phyloP scores from a whole-genome alignment of 1,139 yeast genomes.

The Candida sojae region DNA sequence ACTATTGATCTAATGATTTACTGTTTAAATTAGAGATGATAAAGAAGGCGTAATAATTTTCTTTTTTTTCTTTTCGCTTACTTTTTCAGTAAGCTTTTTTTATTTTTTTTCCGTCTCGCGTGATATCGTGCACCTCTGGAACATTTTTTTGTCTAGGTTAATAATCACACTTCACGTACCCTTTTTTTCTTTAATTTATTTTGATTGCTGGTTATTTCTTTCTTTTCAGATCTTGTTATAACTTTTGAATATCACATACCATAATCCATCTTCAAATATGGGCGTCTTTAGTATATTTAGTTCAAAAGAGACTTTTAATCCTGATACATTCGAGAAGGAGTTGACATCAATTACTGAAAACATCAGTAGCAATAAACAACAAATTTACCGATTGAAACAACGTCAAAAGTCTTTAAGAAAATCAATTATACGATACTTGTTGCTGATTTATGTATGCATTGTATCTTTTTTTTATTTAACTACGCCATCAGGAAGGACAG shows the following conservation, averaged over 20 bases:
- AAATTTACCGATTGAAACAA: slow-evolving; percentile 17
- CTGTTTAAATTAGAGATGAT: too few relatives aligned
- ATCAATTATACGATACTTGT: slow-evolving; percentile 25
- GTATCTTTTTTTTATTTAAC: slow-evolving; percentile 27
- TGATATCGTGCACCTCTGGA: too few relatives aligned
- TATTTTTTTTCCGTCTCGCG: too few relatives aligned
- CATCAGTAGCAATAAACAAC: slow-evolving; percentile 28
- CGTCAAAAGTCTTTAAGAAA: slow-evolving; percentile 14
- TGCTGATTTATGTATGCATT: slow-evolving; percentile 32
- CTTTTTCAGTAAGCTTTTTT: too few relatives aligned
- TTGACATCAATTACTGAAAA: slow-evolving; percentile 43
- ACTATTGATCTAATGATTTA: not conserved
- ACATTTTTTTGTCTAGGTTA: not conserved
- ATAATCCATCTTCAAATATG: slow-evolving; percentile 5
- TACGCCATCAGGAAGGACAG: slow-evolving; percentile 20
- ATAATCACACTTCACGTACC: not conserved
- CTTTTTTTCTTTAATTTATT: too few relatives aligned
- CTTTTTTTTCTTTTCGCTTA: too few relatives aligned
- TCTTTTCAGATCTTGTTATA: not conserved
- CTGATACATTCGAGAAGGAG: slow-evolving; percentile 53
- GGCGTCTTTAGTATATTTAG: slow-evolving; percentile 30
- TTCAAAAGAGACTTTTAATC: slow-evolving; percentile 44
- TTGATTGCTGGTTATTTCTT: not conserved
- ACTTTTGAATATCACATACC: not conserved
- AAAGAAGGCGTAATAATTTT: too few relatives aligned